Conservation (phyloP, 1,284 basidiomycete genomes). For the Mycosarcoma mackinlayi region DNA sequence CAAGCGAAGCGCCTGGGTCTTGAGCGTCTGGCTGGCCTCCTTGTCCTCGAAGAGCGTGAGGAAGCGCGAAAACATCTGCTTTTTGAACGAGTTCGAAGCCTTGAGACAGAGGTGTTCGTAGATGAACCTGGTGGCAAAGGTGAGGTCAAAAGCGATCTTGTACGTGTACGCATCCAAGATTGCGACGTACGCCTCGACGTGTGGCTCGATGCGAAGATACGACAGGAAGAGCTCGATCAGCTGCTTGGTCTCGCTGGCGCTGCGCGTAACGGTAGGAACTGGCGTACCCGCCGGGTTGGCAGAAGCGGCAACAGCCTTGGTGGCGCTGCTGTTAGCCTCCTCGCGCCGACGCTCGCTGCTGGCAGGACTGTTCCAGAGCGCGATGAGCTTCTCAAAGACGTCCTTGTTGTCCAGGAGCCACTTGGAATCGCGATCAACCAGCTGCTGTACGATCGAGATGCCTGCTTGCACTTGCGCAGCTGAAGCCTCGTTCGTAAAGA, state of each 20-base stretch:
- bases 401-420: constrained; percentile 75
- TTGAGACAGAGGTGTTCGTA: constrained; percentile 82
- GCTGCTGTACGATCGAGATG: constrained; percentile 80
- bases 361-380: constrained; percentile 66
- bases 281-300: constrained; percentile 9
- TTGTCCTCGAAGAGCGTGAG: constrained; percentile 82
- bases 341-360: constrained; percentile 53
- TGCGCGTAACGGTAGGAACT: constrained; percentile 12
- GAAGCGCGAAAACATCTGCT: constrained; percentile 86
- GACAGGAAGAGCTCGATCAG: constrained; percentile 73
- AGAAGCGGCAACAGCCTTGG: constrained; percentile 30
- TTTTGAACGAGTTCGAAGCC: constrained; percentile 75
- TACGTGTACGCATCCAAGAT: constrained; percentile 85
- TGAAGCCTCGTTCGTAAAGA: constrained; percentile 50
- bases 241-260: constrained; percentile 76
- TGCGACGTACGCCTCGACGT: constrained; percentile 89
- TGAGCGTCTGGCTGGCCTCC: constrained; percentile 79
- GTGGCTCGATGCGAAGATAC: constrained; percentile 74
- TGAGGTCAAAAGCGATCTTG: constrained; percentile 83
- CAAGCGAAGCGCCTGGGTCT: constrained; percentile 85
- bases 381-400: constrained; percentile 66
- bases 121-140: constrained; percentile 85
- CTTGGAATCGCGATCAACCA: constrained; percentile 76
- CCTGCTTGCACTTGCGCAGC: constrained; percentile 65
- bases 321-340: constrained; percentile 46